phyloP scores from a whole-genome alignment of 83 land plant genomes.

The Diphasiastrum complanatum region DNA sequence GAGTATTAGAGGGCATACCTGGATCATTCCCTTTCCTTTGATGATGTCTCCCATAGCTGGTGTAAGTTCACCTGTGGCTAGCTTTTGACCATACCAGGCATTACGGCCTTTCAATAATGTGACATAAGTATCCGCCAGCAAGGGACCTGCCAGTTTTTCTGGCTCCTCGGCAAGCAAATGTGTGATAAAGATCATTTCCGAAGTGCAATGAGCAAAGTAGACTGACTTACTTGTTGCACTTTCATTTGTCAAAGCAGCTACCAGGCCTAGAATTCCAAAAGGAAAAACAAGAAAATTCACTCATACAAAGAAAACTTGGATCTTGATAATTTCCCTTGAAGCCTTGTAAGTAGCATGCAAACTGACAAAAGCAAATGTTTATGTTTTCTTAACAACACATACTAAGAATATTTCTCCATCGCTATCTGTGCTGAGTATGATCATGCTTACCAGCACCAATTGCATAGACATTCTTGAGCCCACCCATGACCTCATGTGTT shows the following conservation, averaged over 20 bases:
- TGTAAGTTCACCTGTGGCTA: slow-evolving; percentile 38
- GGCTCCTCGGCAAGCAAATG: slow-evolving; percentile 39
- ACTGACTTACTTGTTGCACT: slow-evolving; percentile 46
- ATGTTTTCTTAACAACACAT: neutral
- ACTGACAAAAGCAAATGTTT: neutral
- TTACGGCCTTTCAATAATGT: slow-evolving; percentile 44
- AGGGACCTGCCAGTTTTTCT: slow-evolving; percentile 40
- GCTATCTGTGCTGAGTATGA: neutral
- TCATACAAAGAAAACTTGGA: neutral
- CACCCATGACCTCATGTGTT: slow-evolving; percentile 38
- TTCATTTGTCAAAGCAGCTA: slow-evolving; percentile 46
- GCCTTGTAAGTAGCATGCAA: neutral
- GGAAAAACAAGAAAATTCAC: neutral
- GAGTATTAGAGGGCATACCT: slow-evolving; percentile 21
- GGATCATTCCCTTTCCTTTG: slow-evolving; percentile 47
- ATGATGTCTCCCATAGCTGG: slow-evolving; percentile 44
- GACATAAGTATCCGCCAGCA: slow-evolving; percentile 49
- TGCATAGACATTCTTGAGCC: slow-evolving; percentile 35
- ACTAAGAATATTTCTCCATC: neutral
- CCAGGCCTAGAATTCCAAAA: slow-evolving; percentile 32
- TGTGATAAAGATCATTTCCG: slow-evolving; percentile 48
- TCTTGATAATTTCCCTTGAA: neutral
- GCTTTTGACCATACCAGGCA: slow-evolving; percentile 46
- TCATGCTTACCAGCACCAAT: slow-evolving; percentile 32
- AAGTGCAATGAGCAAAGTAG: slow-evolving; percentile 42